Conservation (phyloP, 2,329 filamentous ascomycete genomes). For the Dactylellina leptospora region DNA sequence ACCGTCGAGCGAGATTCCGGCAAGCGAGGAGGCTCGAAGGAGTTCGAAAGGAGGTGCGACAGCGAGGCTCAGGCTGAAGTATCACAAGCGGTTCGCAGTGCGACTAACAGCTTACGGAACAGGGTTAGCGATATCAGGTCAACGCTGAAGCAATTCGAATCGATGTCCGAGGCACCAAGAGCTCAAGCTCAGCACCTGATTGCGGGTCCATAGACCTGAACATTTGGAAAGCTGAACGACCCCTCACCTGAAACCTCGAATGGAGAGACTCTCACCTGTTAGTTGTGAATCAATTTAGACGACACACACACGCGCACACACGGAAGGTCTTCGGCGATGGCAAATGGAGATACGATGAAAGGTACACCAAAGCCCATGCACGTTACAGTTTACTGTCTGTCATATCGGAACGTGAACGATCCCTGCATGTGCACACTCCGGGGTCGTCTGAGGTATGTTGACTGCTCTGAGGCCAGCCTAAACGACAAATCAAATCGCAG, state of each 20-base stretch:
- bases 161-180: background rate
- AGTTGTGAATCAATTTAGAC: background rate
- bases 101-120: conserved; percentile 44
- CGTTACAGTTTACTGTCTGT: background rate
- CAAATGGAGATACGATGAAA: conserved; percentile 6
- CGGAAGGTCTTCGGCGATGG: conserved; percentile 42
- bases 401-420: conserved; percentile 33
- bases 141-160: no score
- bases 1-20: conserved; percentile 1
- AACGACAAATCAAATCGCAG: background rate
- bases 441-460: background rate
- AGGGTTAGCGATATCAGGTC: conserved; percentile 42
- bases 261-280: conserved; percentile 12
- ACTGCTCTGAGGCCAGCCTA: conserved; percentile 1
- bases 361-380: conserved; percentile 10
- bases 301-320: conserved; percentile 12
- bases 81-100: conserved; percentile 26
- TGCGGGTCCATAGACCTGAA: conserved; percentile 24
- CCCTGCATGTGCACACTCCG: conserved; percentile 21
- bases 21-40: background rate
- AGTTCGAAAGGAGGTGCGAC: conserved; percentile 17
- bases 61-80: conserved; percentile 14
- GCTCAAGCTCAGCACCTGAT: conserved; percentile 3
- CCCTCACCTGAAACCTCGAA: background rate
- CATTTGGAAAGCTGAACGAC: conserved; percentile 12